phyloP scores from a whole-genome alignment of 768 basidiomycete species.

The Boletus edulis region DNA sequence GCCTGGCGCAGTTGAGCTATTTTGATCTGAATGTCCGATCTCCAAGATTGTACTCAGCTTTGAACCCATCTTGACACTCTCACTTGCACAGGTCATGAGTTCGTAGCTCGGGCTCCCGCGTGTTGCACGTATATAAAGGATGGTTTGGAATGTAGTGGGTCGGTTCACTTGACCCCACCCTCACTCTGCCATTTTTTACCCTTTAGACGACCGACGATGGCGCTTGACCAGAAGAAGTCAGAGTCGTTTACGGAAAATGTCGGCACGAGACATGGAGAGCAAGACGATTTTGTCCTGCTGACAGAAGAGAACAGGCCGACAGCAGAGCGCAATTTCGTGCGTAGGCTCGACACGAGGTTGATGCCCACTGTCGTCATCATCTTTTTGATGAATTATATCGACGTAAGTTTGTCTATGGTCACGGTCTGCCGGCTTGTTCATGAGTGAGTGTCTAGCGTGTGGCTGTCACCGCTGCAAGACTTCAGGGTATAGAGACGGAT shows the following conservation, averaged over 20 bases:
- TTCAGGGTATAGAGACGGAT: slow-evolving; percentile 40
- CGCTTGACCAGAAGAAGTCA: slow-evolving; percentile 4
- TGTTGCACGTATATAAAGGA: too few species aligned
- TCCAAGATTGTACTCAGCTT: too few species aligned
- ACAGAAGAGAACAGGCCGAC: slow-evolving; percentile 7
- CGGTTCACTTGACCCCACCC: too few species aligned
- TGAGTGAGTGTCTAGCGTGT: slow-evolving; percentile 27
- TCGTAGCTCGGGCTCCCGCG: too few species aligned
- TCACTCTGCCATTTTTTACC: too few species aligned
- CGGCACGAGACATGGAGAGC: not conserved
- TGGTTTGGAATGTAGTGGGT: too few species aligned
- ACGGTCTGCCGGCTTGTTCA: not conserved
- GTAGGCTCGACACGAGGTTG: slow-evolving; percentile 29
- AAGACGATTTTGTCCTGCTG: slow-evolving; percentile 10
- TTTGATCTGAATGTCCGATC: too few species aligned
- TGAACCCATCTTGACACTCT: too few species aligned
- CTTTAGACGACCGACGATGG: slow-evolving; percentile 4
- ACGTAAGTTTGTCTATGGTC: slow-evolving; percentile 7
- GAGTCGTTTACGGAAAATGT: slow-evolving; percentile 9
- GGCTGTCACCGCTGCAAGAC: slow-evolving; percentile 36
- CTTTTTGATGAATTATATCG: slow-evolving; percentile 27
- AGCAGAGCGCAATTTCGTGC: slow-evolving; percentile 23
- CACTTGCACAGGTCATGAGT: too few species aligned
- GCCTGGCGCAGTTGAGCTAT: too few species aligned
- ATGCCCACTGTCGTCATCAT: slow-evolving; percentile 28